phyloP scores from a whole-genome alignment of 768 basidiomycete genomes.

The Serendipita sp. region DNA sequence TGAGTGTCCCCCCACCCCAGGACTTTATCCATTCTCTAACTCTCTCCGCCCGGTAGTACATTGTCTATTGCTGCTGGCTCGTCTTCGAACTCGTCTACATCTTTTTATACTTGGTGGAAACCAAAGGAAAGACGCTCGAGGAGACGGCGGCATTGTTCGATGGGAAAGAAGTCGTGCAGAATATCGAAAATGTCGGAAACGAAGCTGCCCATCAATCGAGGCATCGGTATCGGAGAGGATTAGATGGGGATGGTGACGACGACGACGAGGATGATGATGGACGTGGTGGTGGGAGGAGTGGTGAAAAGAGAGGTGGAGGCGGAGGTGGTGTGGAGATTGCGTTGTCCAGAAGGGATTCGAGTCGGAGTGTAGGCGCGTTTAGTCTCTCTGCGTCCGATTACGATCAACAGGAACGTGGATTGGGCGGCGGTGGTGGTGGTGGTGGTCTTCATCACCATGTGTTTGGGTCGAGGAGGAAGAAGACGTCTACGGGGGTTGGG shows the following conservation, averaged over 20 bases:
- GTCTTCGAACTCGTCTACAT: slow-evolving; percentile 17
- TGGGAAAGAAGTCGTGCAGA: slow-evolving; percentile 30
- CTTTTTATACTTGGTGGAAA: slow-evolving; percentile 40
- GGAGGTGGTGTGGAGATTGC: no score
- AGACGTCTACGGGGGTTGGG: no score
- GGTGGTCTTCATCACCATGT: no score
- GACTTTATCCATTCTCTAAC: slow-evolving; percentile 27
- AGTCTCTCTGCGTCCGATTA: no score
- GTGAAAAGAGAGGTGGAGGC: no score
- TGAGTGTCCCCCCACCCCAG: slow-evolving; percentile 12
- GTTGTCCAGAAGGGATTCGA: no score
- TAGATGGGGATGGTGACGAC: neutral
- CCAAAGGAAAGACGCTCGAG: slow-evolving; percentile 48
- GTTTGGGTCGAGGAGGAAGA: no score
- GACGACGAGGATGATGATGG: no score
- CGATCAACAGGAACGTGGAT: no score
- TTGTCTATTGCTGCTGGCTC: slow-evolving; percentile 52
- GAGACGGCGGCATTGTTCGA: slow-evolving; percentile 28
- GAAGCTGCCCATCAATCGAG: slow-evolving; percentile 27
- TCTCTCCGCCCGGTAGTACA: slow-evolving; percentile 44
- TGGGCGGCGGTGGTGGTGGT: no score
- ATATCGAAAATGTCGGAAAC: slow-evolving; percentile 33
- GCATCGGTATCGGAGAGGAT: neutral
- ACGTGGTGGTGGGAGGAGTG: no score
- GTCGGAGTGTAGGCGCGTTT: no score